phyloP scores from a whole-genome alignment of 306 rosid genomes.

The Fragaria iinumae region DNA sequence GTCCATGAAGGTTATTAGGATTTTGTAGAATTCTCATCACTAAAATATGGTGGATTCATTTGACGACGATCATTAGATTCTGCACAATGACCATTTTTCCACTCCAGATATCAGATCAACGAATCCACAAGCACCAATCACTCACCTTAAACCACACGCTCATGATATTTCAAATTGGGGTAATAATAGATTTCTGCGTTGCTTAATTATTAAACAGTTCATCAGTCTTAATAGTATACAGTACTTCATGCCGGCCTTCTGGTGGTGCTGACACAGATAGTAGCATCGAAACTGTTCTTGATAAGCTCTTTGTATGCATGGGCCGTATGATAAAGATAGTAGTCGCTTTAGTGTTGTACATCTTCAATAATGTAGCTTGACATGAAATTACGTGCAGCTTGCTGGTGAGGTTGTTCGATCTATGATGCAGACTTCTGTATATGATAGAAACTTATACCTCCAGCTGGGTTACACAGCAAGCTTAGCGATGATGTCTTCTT shows the following conservation, averaged over 20 bases:
- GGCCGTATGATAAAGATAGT: not conserved
- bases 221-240: not conserved
- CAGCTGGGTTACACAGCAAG: not conserved
- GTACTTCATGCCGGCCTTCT: not conserved
- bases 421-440: not conserved
- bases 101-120: not conserved
- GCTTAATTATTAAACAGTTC: not conserved
- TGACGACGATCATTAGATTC: slow-evolving; percentile 40
- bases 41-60: slow-evolving; percentile 18
- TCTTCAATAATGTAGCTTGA: not conserved
- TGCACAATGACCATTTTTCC: slow-evolving; percentile 6
- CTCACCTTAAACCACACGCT: slow-evolving; percentile 22
- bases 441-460: not conserved
- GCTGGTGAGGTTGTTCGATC: not conserved
- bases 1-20: not conserved
- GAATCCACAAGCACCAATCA: slow-evolving; percentile 7
- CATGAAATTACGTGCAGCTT: not conserved
- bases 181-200: slow-evolving; percentile 3
- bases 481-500: not conserved
- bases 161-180: slow-evolving; percentile 38
- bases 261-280: not conserved
- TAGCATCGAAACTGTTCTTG: not conserved
- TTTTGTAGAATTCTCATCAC: not conserved
- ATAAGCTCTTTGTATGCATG: not conserved
- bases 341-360: not conserved